phyloP scores from a whole-genome alignment of 306 rosid species.

The Delonix regia region DNA sequence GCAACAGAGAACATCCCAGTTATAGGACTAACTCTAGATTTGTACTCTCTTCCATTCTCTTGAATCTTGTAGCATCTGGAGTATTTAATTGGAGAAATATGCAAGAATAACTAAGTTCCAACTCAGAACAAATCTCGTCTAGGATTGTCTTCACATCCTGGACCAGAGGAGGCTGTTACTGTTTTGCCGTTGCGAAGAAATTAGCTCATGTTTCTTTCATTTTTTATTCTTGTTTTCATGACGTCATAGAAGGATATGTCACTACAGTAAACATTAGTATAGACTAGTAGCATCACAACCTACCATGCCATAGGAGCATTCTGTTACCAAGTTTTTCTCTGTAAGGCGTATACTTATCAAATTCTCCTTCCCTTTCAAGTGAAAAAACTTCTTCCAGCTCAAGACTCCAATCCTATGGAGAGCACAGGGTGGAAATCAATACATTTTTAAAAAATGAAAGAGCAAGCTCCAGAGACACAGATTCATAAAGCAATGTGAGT shows the following conservation, averaged over 20 bases:
- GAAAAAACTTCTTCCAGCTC: conserved; percentile 95
- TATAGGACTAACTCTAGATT: conserved; percentile 20
- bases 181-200: conserved; percentile 12
- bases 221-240: neutral
- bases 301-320: conserved; percentile 99
- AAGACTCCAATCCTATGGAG: conserved; percentile 87
- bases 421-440: conserved; percentile 28
- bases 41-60: conserved; percentile 13
- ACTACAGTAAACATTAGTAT: conserved; percentile 1
- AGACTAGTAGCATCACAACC: conserved; percentile 34
- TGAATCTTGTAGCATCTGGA: neutral
- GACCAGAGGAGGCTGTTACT: conserved; percentile 6
- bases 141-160: conserved; percentile 26
- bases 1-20: conserved; percentile 21
- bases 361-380: conserved; percentile 90
- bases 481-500: neutral
- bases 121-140: conserved; percentile 8
- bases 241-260: conserved; percentile 24
- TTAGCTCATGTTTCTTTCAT: conserved; percentile 19
- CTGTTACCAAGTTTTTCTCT: conserved; percentile 71
- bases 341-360: conserved; percentile 67
- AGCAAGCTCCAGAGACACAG: neutral
- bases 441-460: conserved; percentile 23
- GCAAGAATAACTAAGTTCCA: conserved; percentile 9
- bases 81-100: neutral